These are phyloP conservation scores for Solanum sejunctum DNA, from an alignment of 257 asterid genomes.

Conservation along the genomic window DNA sequence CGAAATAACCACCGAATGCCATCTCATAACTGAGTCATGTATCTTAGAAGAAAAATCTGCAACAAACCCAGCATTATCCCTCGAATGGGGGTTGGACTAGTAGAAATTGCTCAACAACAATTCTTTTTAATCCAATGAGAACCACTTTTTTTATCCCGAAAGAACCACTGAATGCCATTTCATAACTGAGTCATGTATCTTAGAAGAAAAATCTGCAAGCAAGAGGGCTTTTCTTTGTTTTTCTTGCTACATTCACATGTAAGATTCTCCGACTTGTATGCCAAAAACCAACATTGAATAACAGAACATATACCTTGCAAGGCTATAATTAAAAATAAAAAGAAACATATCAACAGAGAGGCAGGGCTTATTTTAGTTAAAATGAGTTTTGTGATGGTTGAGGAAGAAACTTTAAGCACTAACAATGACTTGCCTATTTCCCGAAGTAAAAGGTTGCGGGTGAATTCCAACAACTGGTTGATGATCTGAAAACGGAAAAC, in stretches of 20 bases:
- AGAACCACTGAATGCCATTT: neutral
- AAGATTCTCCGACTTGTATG: neutral
- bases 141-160: neutral
- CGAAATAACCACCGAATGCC: neutral
- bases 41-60: neutral
- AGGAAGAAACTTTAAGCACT: conserved; percentile 7
- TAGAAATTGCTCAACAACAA: neutral
- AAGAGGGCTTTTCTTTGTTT: neutral
- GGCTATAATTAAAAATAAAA: neutral
- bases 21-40: neutral
- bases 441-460: conserved; percentile 71
- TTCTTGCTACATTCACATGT: neutral
- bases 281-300: neutral
- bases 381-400: neutral
- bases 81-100: neutral
- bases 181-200: neutral
- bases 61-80: neutral
- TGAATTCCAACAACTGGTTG: conserved; percentile 77
- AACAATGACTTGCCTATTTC: conserved; percentile 64
- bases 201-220: neutral
- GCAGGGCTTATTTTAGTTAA: neutral
- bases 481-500: conserved; percentile 31
- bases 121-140: neutral
- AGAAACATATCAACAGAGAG: neutral
- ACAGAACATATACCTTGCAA: neutral